Conservation (phyloP, 148 eudicot genomes). For the Fagopyrum tataricum region DNA sequence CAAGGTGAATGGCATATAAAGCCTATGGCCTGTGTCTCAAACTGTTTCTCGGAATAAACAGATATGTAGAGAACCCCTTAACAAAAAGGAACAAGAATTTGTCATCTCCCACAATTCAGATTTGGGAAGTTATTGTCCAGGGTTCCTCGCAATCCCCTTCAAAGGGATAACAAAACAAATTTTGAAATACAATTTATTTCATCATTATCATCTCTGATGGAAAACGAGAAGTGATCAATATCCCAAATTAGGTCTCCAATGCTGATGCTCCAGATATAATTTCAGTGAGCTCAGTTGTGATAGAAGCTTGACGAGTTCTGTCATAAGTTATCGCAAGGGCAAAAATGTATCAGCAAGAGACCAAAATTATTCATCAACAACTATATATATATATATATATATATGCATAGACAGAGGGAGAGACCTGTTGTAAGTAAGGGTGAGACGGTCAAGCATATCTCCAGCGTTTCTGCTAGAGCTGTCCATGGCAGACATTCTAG, state of each 20-base stretch:
- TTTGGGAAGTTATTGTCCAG: conserved; percentile 9
- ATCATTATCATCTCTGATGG: conserved; percentile 2
- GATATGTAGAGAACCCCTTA: neutral
- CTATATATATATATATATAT: neutral
- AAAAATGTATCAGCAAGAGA: neutral
- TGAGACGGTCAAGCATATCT: conserved; percentile 17
- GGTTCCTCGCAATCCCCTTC: neutral
- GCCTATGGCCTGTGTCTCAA: too few species aligned
- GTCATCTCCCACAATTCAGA: neutral
- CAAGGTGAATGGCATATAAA: too few species aligned
- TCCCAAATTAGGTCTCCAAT: conserved; percentile 5
- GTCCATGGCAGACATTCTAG: conserved; percentile 67
- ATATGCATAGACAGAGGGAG: neutral
- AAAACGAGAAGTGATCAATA: neutral
- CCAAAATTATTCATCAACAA: neutral
- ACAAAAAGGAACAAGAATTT: neutral
- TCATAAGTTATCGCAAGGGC: neutral
- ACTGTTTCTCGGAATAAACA: neutral
- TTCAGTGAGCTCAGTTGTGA: conserved; percentile 13
- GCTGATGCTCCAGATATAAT: conserved; percentile 16
- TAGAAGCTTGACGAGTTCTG: conserved; percentile 17
- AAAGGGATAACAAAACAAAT: conserved; percentile 1
- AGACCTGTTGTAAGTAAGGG: conserved; percentile 15
- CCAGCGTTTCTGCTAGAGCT: conserved; percentile 64
- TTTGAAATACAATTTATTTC: neutral